Evolutionary conservation across 176 grass and related monocot genomes (phyloP), one percentile per base, ranked within the genome.

Genomic region (Raddia distichophylla): DNA sequence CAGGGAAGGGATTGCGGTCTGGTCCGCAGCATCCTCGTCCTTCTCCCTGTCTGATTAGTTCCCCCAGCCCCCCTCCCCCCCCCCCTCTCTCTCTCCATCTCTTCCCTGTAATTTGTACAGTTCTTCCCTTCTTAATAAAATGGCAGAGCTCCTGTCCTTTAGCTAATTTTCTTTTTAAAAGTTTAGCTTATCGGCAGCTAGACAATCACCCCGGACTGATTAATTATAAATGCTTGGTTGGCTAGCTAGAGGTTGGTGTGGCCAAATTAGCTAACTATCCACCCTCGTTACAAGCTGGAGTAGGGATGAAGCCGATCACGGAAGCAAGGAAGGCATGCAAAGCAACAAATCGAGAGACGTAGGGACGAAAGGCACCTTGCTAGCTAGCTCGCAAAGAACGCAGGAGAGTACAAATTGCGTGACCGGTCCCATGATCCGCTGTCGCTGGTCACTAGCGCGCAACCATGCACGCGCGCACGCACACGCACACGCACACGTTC

Each of bases 351-450:
- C 33, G 6, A 43, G 46, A 19, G 44, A 20, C 67, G 19, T 32
- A 15, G 60, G 60, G 22, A 7, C 60, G 32, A 8, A 52, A 4
- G 62, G 20, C 11, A 32, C 15, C 9, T 3, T 3, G 59, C 63
- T 33, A 64, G 69, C 69, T 42, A 45, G 5, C 35, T 45, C 18
- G 47, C 79, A 12, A 44, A 19, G 10, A 10, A 37, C 5, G 34
- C 4, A 14, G 27, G 32, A 40, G 35, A 75, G 60, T 43, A 50
- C 49, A 14, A 72, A 46, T 60, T 10, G 84, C 77, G 42, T 86
- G 77, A 80, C 34, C 37, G 4, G 37, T 40, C 9, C 69, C 84
- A 81, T 76, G 84, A 60, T 86, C 77, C 69, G 60, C 55, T 74
- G 84, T 75, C 77, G 77, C 32, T 67, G 18, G 77, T 72, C 84